Evolutionary conservation across 2,329 filamentous ascomycete species (phyloP), one percentile per base, ranked within the genome.

Genomic region (Fusarium palustre): DNA sequence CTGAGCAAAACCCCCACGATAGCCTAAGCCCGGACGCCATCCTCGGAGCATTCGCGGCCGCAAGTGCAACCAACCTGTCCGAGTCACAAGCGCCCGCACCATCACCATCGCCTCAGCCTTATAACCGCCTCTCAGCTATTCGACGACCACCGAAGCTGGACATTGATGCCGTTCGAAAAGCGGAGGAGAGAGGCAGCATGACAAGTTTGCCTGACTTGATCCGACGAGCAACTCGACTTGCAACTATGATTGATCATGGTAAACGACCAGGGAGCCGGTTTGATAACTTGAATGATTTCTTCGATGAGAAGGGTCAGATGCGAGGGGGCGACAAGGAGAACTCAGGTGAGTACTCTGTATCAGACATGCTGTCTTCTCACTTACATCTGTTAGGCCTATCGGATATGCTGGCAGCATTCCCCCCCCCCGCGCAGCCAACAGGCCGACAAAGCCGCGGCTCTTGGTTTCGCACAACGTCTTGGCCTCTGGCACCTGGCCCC

Each of bases 181-280:
- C 92, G 18, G 93, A 97, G 78, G 88, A 91, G 2, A 88, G 96
- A 75, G 94, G 93, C 6, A 97, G 94, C 77, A 84, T 97, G 68
- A 98, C 96, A 2, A 97, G 94, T 79, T 82, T 99, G 62, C 92
- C 94, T 0, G 96, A 98, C 77, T 82, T 99, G 64, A 98, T 99
- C 71, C 87, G 89, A 74, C 88, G 96, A 72, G 96, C 96, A 13
- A 98, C 95, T 1, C 89, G 89, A 69, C 83, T 98, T 38, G 95
- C 94, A 18, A 88, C 92, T 0, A 94, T 97, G 79, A 90, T 99
- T 61, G 95, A 98, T 74, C 90, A 90, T 69, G 95, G 95, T 15
- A 90, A 83, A 68, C 82, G 88, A 70, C 88, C 88, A 30, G 87
- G 82, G 24, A 91, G 88, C 73, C 84, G 85, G 18, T 80, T 88